A percentile compares a stretch with the other conserved stretches of the same genome.
These are phyloP conservation scores for Metroxylon sagu DNA, from an alignment of 176 grass and related monocot species.

Conservation along the genomic window DNA sequence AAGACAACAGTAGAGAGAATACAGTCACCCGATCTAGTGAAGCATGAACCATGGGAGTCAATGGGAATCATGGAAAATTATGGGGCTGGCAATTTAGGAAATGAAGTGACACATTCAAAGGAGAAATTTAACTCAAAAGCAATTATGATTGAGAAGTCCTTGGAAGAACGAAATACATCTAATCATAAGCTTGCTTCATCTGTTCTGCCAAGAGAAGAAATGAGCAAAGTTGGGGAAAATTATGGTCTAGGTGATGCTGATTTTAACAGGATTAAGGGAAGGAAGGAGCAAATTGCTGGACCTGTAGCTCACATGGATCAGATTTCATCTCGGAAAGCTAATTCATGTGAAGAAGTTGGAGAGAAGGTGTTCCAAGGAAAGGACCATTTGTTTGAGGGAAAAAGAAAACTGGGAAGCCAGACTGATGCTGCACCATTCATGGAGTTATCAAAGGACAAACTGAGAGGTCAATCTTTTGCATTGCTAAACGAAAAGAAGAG, in stretches of 20 bases:
- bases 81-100: conserved; percentile 38
- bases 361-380: conserved; percentile 23
- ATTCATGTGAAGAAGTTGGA: conserved; percentile 26
- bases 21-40: conserved; percentile 22
- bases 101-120: conserved; percentile 28
- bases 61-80: conserved; percentile 31
- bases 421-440: conserved; percentile 28
- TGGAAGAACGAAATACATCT: conserved; percentile 37
- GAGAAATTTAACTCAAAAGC: conserved; percentile 43
- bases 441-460: conserved; percentile 38
- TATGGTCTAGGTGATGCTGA: conserved; percentile 26
- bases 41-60: conserved; percentile 24
- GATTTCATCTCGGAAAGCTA: conserved; percentile 38
- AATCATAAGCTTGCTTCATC: conserved; percentile 26
- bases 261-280: conserved; percentile 33
- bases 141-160: conserved; percentile 35
- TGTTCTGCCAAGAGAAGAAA: conserved; percentile 59
- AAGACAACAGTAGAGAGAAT: conserved; percentile 23
- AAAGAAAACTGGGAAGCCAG: conserved; percentile 53
- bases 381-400: conserved; percentile 35
- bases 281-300: conserved; percentile 42
- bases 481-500: conserved; percentile 46
- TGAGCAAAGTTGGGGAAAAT: conserved; percentile 48
- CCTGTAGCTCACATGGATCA: conserved; percentile 28
- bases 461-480: conserved; percentile 30